A percentile compares a stretch with the other conserved stretches of the same genome.
phyloP scores from a whole-genome alignment of 2,329 filamentous ascomycete genomes.

The Domatiomyces globalis region DNA sequence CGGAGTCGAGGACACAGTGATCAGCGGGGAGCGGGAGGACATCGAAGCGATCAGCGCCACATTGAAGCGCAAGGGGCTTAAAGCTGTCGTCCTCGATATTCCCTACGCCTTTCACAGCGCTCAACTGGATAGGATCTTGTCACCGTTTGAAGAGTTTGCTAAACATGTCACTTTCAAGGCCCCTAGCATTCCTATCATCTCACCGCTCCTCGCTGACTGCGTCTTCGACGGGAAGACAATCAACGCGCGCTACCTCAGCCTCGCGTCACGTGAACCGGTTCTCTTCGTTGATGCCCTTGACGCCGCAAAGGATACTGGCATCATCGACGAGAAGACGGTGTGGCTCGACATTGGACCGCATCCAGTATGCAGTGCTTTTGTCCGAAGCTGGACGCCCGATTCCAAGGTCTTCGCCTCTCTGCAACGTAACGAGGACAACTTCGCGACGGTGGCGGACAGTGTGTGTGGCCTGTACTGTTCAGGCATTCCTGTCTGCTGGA shows the following conservation, averaged over 20 bases:
- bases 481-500: slow-evolving; percentile 54
- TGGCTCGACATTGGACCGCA: slow-evolving; percentile 66
- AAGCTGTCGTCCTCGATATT: slow-evolving; percentile 48
- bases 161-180: slow-evolving; percentile 41
- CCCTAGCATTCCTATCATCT: slow-evolving; percentile 50
- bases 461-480: slow-evolving; percentile 50
- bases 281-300: slow-evolving; percentile 52
- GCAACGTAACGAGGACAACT: slow-evolving; percentile 39
- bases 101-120: slow-evolving; percentile 55
- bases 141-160: slow-evolving; percentile 44
- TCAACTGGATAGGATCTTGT: slow-evolving; percentile 50
- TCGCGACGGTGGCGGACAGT: too few relatives aligned
- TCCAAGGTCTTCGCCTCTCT: slow-evolving; percentile 47
- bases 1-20: slow-evolving; percentile 57
- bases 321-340: slow-evolving; percentile 51
- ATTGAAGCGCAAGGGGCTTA: slow-evolving; percentile 41
- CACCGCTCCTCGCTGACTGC: slow-evolving; percentile 49
- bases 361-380: slow-evolving; percentile 53
- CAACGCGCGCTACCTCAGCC: too few relatives aligned
- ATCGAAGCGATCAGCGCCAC: slow-evolving; percentile 40
- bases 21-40: slow-evolving; percentile 48
- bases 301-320: slow-evolving; percentile 42
- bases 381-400: slow-evolving; percentile 30
- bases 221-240: slow-evolving; percentile 44
- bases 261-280: slow-evolving; percentile 55